Base-by-base conservation (phyloP, 2,329 filamentous ascomycete species). In the Penicillium italicum region DNA sequence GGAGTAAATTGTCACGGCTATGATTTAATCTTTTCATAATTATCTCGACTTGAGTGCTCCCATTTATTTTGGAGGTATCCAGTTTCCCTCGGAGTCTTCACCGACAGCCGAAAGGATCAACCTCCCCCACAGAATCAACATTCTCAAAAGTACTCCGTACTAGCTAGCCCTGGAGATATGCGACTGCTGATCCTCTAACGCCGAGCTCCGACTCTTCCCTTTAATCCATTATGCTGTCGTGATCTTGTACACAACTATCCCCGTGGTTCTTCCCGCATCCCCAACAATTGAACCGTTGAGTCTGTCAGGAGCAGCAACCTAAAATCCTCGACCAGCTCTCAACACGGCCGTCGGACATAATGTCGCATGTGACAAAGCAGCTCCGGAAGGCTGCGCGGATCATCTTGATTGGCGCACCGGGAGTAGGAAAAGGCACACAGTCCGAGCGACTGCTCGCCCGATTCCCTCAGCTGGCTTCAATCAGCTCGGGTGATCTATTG, bases 401-500 rank as follows among this genome's bases (percentile, higher is more conserved):
- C 61, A 97, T 99, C 70, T 85, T 99, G 64, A 85, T 99, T 66
- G 94, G 94, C 66, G 92, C 93, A 50, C 94, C 94, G n/a, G 92
- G 92, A 56, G 94, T 96, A 55, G 94, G 94, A 60, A 99, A 99
- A 75, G 94, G 93, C 60, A 99, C 94, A 3, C 94, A 99, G 78
- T 91, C 90, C 49, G 90, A 96, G 74, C 86, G 94, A 59, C 80
- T 99, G 60, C 86, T 97, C 64, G 80, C 86, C 65, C 86, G 89
- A 63, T 99, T 94, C 71, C 90, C 92, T 4, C 89, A 97, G 69
- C 80, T 99, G 44, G 88, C 90, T 50, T 87, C 91, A 18, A 93
- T 99, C 74, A 96, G 91, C 75, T 96, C 94, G 4, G 94, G 94
- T 58, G 93, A 99, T 74, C 79, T 99, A 16, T 79, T 99, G 56